Conservation (phyloP, 169 alveolate genomes). For the Cryptosporidium viatorum region DNA sequence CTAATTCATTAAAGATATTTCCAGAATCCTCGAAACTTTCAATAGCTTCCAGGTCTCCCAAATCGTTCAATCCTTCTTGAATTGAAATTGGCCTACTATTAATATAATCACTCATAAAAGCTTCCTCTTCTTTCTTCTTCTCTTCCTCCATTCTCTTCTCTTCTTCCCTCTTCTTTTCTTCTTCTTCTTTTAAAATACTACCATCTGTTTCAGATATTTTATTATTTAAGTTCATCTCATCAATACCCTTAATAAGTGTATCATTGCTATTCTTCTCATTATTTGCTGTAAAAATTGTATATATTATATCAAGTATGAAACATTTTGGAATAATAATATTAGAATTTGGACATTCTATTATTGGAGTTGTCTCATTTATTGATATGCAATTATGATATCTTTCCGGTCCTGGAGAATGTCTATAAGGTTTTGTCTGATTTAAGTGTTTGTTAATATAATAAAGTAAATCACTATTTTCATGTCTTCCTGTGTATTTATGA, state of each 20-base stretch:
- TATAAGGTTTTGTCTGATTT: slow-evolving; percentile 48
- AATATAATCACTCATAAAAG: neutral
- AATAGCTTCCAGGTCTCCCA: slow-evolving; percentile 5
- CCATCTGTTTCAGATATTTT: neutral
- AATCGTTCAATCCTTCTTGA: neutral
- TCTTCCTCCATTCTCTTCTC: neutral
- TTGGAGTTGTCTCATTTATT: slow-evolving; percentile 50
- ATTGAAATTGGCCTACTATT: neutral
- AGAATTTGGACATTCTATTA: slow-evolving; percentile 13
- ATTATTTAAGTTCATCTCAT: neutral
- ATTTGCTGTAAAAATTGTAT: neutral
- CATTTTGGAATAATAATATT: slow-evolving; percentile 28
- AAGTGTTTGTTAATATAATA: slow-evolving; percentile 39
- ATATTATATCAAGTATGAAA: slow-evolving; percentile 23
- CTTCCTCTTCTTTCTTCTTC: neutral
- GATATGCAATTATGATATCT: slow-evolving; percentile 33
- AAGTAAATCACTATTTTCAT: slow-evolving; percentile 12
- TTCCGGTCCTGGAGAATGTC: slow-evolving; percentile 49
- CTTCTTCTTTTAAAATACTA: neutral
- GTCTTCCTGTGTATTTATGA: slow-evolving; percentile 38
- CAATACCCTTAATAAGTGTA: neutral
- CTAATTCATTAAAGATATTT: neutral
- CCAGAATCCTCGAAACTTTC: slow-evolving; percentile 1
- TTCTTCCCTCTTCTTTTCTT: neutral
- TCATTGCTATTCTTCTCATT: neutral